Evolutionary conservation across 73 alveolate species (phyloP), one percentile per base, ranked within the genome.

Genomic region (Stentor roeselii): DNA sequence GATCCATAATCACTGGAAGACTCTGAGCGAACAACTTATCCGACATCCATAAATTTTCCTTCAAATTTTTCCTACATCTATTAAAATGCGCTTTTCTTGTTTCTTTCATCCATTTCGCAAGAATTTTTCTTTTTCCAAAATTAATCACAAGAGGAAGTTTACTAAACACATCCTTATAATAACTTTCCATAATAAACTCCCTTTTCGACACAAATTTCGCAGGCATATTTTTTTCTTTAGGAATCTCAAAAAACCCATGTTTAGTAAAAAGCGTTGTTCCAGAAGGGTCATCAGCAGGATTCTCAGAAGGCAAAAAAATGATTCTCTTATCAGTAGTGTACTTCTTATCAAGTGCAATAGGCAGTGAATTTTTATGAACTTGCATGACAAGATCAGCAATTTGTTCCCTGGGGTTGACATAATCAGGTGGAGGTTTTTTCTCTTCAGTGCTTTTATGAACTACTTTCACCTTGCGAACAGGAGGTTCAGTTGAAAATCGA

Each of bases 161-260:
- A 30, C 42, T 27, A 67, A 67, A 67, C n/a, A 67, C 80, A 40
- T 67, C 80, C 41, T 67, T 67, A 67, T 21, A 67, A 2, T 67
- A 67, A 40, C 80, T 67, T 67, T 67, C 80, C 80, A 67, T 67
- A 67, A 67, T 67, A 67, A 67, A 67, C 11, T 67, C 80, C 80
- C 37, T 67, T 67, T 67, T 67, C 41, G 80, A 67, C 34, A 67
- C 41, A 0, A 1, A 67, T 2, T 67, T 67, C 11, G 80, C 21
- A 27, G 80, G 80, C 67, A 11, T 6, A 40, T 67, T 67, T 67
- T 67, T 67, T 67, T 67, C 80, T 67, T 67, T 67, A 1, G 80
- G 80, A 11, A 67, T 67, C 34, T 67, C 80, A 67, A 67, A 67
- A 21, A 67, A 2, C 1, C 80, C 80, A 2, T 67, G 80, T 21